Evolutionary conservation across 495 filamentous ascomycete species (phyloP).

Genomic region (Hypoxylon lienhwacheense): DNA sequence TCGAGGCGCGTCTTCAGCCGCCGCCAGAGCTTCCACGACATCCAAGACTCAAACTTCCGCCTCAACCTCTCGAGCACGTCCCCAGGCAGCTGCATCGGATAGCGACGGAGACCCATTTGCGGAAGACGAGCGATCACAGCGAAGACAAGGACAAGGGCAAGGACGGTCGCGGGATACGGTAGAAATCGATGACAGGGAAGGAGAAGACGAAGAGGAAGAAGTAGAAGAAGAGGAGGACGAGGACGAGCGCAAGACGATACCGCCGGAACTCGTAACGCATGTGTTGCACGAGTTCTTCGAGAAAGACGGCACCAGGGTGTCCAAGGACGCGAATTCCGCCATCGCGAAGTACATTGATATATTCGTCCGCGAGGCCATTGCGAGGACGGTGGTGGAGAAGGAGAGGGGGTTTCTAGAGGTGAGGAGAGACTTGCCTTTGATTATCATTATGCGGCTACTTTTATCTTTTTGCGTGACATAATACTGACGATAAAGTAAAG

Average conservation of each 20-base stretch:
- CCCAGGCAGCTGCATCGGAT: constrained; percentile 11
- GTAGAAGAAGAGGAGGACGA: constrained; percentile 40
- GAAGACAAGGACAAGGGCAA: neutral
- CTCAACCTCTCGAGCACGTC: constrained; percentile 18
- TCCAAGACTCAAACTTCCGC: constrained; percentile 7
- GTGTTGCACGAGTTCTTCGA: constrained; percentile 79
- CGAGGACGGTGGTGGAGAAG: constrained; percentile 73
- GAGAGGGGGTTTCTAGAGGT: constrained; percentile 75
- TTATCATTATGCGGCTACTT: neutral
- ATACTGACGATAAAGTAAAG: constrained; percentile 39
- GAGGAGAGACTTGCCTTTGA: constrained; percentile 24
- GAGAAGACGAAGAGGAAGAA: constrained; percentile 7
- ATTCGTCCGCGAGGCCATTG: constrained; percentile 90
- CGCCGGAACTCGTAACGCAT: constrained; percentile 69
- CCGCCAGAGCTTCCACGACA: constrained; percentile 1
- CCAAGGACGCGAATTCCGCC: constrained; percentile 74
- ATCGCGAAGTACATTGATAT: constrained; percentile 87
- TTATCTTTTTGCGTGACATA: neutral
- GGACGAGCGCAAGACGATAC: constrained; percentile 57
- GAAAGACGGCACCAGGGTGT: constrained; percentile 70
- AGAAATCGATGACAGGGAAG: constrained; percentile 25
- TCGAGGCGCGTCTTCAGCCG: constrained; percentile 17
- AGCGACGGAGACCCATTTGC: constrained; percentile 31
- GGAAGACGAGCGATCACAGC: constrained; percentile 18
- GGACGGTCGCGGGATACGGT: constrained; percentile 11